These are phyloP conservation scores for Aspergillus saccharolyticus DNA, from an alignment of 495 filamentous ascomycete species.

Conservation along the genomic window DNA sequence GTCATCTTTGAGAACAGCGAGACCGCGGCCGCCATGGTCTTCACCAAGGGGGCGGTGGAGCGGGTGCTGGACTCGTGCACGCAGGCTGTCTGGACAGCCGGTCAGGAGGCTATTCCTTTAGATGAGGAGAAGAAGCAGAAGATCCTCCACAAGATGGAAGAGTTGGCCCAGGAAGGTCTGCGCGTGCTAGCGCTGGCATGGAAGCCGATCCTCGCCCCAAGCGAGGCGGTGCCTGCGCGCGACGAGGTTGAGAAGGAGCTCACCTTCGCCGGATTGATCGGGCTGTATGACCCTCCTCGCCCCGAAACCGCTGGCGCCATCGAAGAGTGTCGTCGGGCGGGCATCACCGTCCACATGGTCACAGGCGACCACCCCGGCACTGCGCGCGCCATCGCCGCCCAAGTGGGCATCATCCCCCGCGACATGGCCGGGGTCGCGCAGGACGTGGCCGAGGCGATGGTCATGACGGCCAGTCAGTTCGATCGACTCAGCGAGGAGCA, in stretches of 20 bases:
- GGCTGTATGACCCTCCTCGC: slow-evolving; percentile 70
- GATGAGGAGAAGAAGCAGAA: slow-evolving; percentile 38
- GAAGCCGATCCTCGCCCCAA: slow-evolving; percentile 25
- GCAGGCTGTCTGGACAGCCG: slow-evolving; percentile 40
- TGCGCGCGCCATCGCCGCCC: slow-evolving; percentile 58
- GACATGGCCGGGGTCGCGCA: slow-evolving; percentile 46
- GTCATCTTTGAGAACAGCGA: slow-evolving; percentile 49
- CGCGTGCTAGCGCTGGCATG: slow-evolving; percentile 61
- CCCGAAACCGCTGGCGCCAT: slow-evolving; percentile 50
- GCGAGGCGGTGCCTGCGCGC: slow-evolving; percentile 44
- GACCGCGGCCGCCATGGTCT: slow-evolving; percentile 38
- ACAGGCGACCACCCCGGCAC: slow-evolving; percentile 66
- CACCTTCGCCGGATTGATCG: slow-evolving; percentile 61
- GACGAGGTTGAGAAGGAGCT: slow-evolving; percentile 55
- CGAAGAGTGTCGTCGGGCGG: slow-evolving; percentile 55
- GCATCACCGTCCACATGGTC: slow-evolving; percentile 73
- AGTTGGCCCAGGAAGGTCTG: slow-evolving; percentile 58
- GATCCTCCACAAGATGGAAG: slow-evolving; percentile 61
- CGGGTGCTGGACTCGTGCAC: slow-evolving; percentile 67
- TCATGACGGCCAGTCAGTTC: slow-evolving; percentile 67
- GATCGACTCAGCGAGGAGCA: slow-evolving; percentile 59
- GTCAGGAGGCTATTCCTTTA: slow-evolving; percentile 32
- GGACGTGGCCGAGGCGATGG: slow-evolving; percentile 56
- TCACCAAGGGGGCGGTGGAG: slow-evolving; percentile 80
- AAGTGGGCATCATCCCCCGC: slow-evolving; percentile 62